A percentile compares a stretch with the other conserved stretches of the same genome.
phyloP scores from a whole-genome alignment of 352 stramenopile species.

The Pythium phragmiticola region DNA sequence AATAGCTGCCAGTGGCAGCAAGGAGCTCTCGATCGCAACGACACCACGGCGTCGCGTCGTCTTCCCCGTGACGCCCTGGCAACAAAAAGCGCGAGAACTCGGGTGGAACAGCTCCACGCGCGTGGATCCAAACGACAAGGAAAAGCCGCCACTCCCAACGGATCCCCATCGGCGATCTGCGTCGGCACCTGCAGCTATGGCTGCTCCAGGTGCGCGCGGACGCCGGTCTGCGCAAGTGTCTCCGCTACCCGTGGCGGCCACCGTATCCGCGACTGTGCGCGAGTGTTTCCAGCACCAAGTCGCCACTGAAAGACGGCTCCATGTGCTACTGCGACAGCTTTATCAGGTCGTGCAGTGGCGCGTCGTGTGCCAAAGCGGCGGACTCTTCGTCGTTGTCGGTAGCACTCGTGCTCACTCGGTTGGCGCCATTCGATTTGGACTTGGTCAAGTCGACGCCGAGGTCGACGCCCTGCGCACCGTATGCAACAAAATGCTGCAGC shows the following conservation, averaged over 20 bases:
- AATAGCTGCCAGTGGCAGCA: too few species aligned
- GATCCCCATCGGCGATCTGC: neutral
- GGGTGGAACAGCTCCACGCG: conserved; percentile 1
- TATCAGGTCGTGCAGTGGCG: conserved; percentile 10
- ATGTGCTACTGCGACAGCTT: neutral
- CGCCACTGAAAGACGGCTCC: conserved; percentile 1
- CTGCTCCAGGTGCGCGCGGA: neutral
- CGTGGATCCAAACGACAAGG: neutral
- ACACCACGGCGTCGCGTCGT: too few species aligned
- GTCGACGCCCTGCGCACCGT: neutral
- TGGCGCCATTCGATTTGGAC: conserved; percentile 1
- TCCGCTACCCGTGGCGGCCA: neutral
- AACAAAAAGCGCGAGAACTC: neutral
- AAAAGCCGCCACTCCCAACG: too few species aligned
- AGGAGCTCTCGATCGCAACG: too few species aligned
- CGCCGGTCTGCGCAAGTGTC: neutral
- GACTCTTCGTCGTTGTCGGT: neutral
- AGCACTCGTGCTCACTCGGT: neutral
- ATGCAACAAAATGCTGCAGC: neutral
- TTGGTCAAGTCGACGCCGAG: conserved; percentile 4
- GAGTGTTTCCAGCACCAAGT: conserved; percentile 4
- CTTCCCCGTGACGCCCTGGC: neutral
- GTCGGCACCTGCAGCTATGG: neutral
- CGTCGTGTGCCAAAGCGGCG: neutral
- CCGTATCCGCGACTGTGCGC: neutral